Evolutionary conservation across 257 asterid species (phyloP).

Genomic region (Agastache rugosa): DNA sequence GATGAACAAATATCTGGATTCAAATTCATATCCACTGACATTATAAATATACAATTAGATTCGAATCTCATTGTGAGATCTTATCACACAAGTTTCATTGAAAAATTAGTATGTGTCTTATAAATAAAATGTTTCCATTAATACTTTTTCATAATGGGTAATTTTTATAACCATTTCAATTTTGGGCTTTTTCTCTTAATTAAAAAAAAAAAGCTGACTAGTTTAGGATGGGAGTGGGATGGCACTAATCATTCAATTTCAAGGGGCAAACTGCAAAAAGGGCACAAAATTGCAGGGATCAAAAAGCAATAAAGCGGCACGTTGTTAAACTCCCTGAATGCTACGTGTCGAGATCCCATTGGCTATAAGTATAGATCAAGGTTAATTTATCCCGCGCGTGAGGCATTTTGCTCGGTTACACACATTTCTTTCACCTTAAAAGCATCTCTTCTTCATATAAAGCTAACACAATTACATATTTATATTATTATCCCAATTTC

Average conservation of each 20-base stretch:
- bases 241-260: conserved; percentile 50
- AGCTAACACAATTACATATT: conserved; percentile 43
- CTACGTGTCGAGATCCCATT: conserved; percentile 31
- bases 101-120: too few species aligned
- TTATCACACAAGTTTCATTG: not conserved
- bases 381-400: conserved; percentile 44
- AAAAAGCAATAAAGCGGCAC: conserved; percentile 38
- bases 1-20: too few species aligned
- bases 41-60: too few species aligned
- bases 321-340: conserved; percentile 3
- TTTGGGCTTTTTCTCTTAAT: too few species aligned
- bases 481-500: conserved; percentile 25
- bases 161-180: too few species aligned
- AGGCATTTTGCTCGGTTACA: conserved; percentile 23
- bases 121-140: not conserved
- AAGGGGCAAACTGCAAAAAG: conserved; percentile 48
- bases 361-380: not conserved
- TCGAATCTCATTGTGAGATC: too few species aligned
- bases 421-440: conserved; percentile 49
- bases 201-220: conserved; percentile 16
- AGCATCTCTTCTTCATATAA: conserved; percentile 57
- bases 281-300: conserved; percentile 33
- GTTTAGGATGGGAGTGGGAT: conserved; percentile 45
- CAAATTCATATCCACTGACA: too few species aligned
- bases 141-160: not conserved